These are phyloP conservation scores for Leptographium wingfieldii DNA, from an alignment of 2,329 filamentous ascomycete species.

Conservation along the genomic window DNA sequence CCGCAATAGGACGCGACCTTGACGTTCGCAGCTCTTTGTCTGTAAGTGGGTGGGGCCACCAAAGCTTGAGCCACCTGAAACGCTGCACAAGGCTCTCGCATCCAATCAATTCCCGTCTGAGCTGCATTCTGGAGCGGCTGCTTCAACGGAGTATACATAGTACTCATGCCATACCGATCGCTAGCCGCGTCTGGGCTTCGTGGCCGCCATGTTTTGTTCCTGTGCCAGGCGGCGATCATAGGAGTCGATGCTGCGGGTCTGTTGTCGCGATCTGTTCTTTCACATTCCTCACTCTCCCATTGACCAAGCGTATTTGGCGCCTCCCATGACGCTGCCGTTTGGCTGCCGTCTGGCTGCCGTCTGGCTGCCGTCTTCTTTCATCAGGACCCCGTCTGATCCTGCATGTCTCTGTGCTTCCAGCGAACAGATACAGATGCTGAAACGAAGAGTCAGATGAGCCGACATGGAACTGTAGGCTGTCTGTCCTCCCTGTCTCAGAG, in stretches of 20 bases:
- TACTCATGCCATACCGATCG: not conserved
- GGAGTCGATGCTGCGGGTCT: not conserved
- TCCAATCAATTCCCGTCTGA: slow-evolving; percentile 10
- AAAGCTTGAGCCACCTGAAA: slow-evolving; percentile 8
- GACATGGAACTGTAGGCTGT: not conserved
- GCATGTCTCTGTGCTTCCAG: not conserved
- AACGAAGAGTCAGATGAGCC: not conserved
- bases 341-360: too few relatives aligned
- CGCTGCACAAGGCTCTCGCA: slow-evolving; percentile 1
- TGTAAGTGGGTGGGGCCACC: not conserved
- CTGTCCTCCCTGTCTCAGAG: not conserved
- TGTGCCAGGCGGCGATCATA: not conserved
- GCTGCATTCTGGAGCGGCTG: not conserved
- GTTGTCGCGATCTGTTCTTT: not conserved
- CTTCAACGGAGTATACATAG: not conserved
- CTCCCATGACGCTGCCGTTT: not conserved
- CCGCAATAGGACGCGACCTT: not conserved
- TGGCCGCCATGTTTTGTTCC: not conserved
- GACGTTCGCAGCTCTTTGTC: not conserved
- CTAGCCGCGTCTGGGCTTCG: not conserved
- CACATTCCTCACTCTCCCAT: not conserved
- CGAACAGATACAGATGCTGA: not conserved
- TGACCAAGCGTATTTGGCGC: not conserved
- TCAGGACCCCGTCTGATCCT: not conserved
- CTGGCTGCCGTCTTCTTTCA: not conserved